A percentile compares a stretch with the other conserved stretches of the same genome.
phyloP scores from a whole-genome alignment of 208 protist genomes.

The Trypanosoma platydactyli region DNA sequence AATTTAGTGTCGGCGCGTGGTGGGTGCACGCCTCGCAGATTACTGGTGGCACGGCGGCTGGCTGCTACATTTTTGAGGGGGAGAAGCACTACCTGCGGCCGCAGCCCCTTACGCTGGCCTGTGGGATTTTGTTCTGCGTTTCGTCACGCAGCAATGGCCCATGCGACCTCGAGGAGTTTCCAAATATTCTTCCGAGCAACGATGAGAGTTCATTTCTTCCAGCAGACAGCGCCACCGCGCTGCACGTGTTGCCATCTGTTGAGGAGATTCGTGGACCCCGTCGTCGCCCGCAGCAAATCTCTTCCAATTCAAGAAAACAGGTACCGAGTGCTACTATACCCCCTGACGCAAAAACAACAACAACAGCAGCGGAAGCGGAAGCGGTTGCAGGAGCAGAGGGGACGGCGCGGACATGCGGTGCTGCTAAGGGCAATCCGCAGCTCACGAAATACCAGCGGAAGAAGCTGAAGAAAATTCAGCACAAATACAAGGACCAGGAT shows the following conservation, averaged over 20 bases:
- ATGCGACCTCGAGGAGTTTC: constrained; percentile 17
- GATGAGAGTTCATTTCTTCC: constrained; percentile 16
- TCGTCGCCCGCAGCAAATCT: constrained; percentile 6
- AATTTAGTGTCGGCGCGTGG: constrained; percentile 91
- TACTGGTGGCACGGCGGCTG: constrained; percentile 53
- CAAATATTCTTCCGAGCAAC: constrained; percentile 5
- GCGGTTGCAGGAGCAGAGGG: neutral
- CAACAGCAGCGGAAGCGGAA: neutral
- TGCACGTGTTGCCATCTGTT: constrained; percentile 26
- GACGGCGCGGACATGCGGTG: constrained; percentile 5
- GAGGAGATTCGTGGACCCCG: constrained; percentile 18
- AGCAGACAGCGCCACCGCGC: constrained; percentile 22
- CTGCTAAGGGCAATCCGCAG: constrained; percentile 7
- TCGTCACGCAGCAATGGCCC: constrained; percentile 29
- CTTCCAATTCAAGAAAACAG: no score
- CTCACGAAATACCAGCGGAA: constrained; percentile 61
- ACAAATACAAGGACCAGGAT: constrained; percentile 84
- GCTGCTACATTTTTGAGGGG: constrained; percentile 86
- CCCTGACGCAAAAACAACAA: neutral
- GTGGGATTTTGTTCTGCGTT: constrained; percentile 65
- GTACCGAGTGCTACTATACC: no score
- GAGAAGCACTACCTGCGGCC: constrained; percentile 88
- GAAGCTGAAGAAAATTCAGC: constrained; percentile 76
- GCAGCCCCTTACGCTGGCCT: constrained; percentile 72
- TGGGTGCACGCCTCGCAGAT: constrained; percentile 94